A percentile compares a stretch with the other conserved stretches of the same genome.
Conservation (phyloP, 345 rosid genomes). For the Isatis tinctoria region DNA sequence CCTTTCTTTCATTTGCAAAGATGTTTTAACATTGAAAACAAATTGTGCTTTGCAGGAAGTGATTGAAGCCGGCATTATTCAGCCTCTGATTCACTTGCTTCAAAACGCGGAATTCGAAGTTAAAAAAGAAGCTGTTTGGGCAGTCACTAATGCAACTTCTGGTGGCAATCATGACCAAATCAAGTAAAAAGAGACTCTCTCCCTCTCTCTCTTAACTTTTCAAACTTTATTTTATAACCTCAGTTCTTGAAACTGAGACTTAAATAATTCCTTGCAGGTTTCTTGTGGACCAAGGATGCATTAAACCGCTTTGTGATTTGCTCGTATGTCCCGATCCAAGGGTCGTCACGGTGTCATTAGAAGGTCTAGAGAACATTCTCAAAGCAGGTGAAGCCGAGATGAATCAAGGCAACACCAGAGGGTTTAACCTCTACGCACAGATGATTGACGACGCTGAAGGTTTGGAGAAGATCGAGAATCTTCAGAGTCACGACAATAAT, state of each 20-base stretch:
- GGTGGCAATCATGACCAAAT: conserved; percentile 71
- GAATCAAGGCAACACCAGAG: conserved; percentile 42
- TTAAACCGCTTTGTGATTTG: conserved; percentile 71
- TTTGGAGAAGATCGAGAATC: conserved; percentile 69
- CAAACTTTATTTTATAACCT: no score
- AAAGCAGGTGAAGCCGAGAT: conserved; percentile 70
- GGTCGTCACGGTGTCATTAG: conserved; percentile 53
- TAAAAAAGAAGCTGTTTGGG: conserved; percentile 89
- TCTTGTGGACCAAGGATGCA: conserved; percentile 59
- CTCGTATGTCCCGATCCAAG: conserved; percentile 71
- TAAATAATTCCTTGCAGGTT: conserved; percentile 25
- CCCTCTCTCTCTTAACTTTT: no score
- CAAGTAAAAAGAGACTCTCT: conserved; percentile 28
- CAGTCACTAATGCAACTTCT: conserved; percentile 67
- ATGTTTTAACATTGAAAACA: neutral
- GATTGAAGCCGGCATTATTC: conserved; percentile 48
- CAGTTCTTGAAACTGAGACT: neutral
- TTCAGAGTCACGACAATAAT: conserved; percentile 67
- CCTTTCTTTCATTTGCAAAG: no score
- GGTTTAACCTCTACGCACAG: conserved; percentile 50
- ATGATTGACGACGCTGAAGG: conserved; percentile 74
- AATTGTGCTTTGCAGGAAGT: conserved; percentile 42
- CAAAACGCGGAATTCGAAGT: conserved; percentile 65
- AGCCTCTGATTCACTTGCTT: conserved; percentile 53
- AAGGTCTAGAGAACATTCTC: conserved; percentile 71